Evolutionary conservation across 2,329 filamentous ascomycete genomes (phyloP), one percentile per base, ranked within the genome.

Genomic region (Neurospora crassa): DNA sequence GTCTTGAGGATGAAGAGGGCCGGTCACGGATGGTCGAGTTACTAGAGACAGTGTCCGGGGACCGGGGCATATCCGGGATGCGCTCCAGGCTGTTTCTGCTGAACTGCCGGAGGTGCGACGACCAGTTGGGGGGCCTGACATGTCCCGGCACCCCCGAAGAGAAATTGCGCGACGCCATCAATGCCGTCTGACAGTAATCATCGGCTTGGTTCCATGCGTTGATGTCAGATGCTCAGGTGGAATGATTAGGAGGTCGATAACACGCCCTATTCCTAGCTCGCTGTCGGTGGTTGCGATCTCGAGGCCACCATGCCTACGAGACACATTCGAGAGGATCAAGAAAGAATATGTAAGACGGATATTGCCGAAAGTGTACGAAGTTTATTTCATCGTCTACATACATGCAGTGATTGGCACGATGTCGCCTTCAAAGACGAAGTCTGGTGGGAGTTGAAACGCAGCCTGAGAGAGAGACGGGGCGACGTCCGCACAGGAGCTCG

Each of bases 61-160:
- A 88, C 43, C 76, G 77, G 29, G 40, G 78, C 41, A 71, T 79
- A 34, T 83, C 82, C 72, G 63, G 78, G 78, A 71, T 79, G 76
- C 73, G 81, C 81, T 88, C 86, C 74, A 82, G 76, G 77, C 82
- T 84, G 40, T 81, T 80, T 68, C 78, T 82, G 79, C 84, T 86
- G 76, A 84, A 80, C 73, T 88, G 86, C 63, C 86, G 84, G 68
- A 88, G 81, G 75, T 87, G 86, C 68, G 84, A 79, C 24, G 83
- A 82, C 85, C 85, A 86, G 73, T 83, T 84, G 71, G 83, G 80
- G 53, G 81, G 80, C 78, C 81, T 85, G 74, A 84, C 84, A 72
- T 83, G 79, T 75, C 81, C 81, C 74, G 82, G 80, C 71, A 82
- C 79, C 45, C 80, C 77, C 70, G 77, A 74, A 72, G 77, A 76